A percentile compares a stretch with the other conserved stretches of the same genome.
These are phyloP conservation scores for Blastobotrys illinoisensis DNA, from an alignment of 1,139 yeast species.

Conservation along the genomic window DNA sequence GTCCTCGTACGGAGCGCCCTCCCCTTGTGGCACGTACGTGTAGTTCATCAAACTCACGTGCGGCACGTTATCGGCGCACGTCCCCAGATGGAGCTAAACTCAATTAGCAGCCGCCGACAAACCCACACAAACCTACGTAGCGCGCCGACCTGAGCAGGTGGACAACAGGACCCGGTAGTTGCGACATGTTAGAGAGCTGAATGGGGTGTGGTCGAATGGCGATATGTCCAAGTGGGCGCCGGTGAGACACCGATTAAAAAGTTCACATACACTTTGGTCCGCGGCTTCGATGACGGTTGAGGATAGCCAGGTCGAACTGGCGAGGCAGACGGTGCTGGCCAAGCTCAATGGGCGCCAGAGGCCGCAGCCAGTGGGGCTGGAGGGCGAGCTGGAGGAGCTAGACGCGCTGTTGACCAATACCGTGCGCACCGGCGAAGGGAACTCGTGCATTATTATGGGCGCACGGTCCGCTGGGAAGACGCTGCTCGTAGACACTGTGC, in stretches of 20 bases:
- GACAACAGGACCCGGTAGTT: not conserved
- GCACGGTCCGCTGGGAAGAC: constrained; percentile 79
- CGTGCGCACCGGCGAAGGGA: constrained; percentile 65
- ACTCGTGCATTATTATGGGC: constrained; percentile 74
- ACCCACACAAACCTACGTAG: not conserved
- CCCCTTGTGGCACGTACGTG: constrained; percentile 47
- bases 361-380: constrained; percentile 28
- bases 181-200: too few species aligned
- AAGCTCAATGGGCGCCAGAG: constrained; percentile 9
- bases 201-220: constrained; percentile 3
- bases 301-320: not conserved
- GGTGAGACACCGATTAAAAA: constrained; percentile 1
- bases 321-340: constrained; percentile 4
- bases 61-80: constrained; percentile 61
- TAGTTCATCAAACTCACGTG: constrained; percentile 89
- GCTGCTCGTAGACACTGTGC: constrained; percentile 51
- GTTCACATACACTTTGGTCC: not conserved
- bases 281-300: not conserved
- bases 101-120: not conserved
- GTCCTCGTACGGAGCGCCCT: constrained; percentile 33
- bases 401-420: constrained; percentile 59
- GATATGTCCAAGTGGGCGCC: not conserved
- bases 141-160: constrained; percentile 2
- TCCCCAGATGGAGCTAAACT: constrained; percentile 69
- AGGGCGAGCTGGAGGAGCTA: constrained; percentile 39